Conservation (phyloP, 2,329 filamentous ascomycete species). For the Fusarium musae region DNA sequence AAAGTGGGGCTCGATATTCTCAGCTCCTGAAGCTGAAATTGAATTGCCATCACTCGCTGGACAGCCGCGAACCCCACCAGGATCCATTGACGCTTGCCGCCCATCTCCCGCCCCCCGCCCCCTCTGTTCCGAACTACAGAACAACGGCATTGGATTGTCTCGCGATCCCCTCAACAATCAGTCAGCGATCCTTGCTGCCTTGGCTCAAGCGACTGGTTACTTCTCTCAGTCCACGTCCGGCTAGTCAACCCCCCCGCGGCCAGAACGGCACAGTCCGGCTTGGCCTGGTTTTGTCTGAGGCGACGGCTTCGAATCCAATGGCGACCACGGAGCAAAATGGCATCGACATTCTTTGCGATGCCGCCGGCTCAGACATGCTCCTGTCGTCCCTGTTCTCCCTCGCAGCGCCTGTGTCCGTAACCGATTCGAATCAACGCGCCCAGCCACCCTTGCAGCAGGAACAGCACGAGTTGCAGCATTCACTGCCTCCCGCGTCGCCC, state of each 20-base stretch:
- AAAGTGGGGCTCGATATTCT: neutral
- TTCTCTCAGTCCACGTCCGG: neutral
- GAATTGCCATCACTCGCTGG: slow-evolving; percentile 18
- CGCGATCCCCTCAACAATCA: slow-evolving; percentile 22
- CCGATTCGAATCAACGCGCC: slow-evolving; percentile 31
- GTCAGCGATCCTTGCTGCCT: slow-evolving; percentile 1
- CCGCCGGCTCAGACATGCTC: slow-evolving; percentile 44
- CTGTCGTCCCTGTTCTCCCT: slow-evolving; percentile 43
- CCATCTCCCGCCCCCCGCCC: slow-evolving; percentile 31
- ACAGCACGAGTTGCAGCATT: slow-evolving; percentile 32
- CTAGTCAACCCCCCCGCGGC: neutral
- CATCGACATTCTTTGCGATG: slow-evolving; percentile 45
- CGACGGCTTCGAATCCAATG: slow-evolving; percentile 26
- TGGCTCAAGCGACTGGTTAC: slow-evolving; percentile 8
- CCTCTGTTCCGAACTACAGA: slow-evolving; percentile 33
- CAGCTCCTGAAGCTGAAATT: slow-evolving; percentile 21
- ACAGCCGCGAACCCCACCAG: slow-evolving; percentile 21
- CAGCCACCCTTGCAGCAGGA: slow-evolving; percentile 30
- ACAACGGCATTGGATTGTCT: slow-evolving; percentile 28
- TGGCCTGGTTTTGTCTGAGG: slow-evolving; percentile 18
- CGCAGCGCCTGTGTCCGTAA: slow-evolving; percentile 31
- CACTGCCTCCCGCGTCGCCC: slow-evolving; percentile 26
- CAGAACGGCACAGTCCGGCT: slow-evolving; percentile 23
- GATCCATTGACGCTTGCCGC: slow-evolving; percentile 16
- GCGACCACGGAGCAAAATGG: slow-evolving; percentile 43